phyloP scores from a whole-genome alignment of 139 green algal species.

The Pseudopediastrum boryanum region DNA sequence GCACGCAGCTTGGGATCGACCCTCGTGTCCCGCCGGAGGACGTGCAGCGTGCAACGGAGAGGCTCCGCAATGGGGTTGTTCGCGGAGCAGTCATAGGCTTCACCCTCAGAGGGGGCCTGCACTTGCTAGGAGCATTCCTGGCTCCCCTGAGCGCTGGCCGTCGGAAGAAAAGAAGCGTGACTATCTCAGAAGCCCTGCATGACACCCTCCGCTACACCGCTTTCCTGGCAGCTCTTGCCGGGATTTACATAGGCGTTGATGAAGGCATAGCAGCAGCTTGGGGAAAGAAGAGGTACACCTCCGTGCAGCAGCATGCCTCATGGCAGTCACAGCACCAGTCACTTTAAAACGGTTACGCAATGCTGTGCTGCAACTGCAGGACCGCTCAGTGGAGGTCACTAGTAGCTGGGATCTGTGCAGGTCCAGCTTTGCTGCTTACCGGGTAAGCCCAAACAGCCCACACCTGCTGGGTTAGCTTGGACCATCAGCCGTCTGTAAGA shows the following conservation, averaged over 20 bases:
- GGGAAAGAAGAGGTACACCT: constrained; percentile 70
- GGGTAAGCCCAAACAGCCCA: constrained; percentile 40
- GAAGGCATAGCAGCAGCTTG: constrained; percentile 72
- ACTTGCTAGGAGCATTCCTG: constrained; percentile 23
- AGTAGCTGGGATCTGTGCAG: constrained; percentile 80
- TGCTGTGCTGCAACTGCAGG: constrained; percentile 42
- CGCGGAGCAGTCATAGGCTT: constrained; percentile 26
- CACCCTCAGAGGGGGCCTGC: constrained; percentile 33
- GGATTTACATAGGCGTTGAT: constrained; percentile 74
- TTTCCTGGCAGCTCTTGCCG: constrained; percentile 73
- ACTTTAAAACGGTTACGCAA: not conserved
- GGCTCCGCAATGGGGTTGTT: constrained; percentile 4
- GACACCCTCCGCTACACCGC: constrained; percentile 74
- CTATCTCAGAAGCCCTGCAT: constrained; percentile 32
- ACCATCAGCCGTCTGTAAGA: too few species aligned
- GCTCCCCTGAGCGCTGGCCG: not conserved
- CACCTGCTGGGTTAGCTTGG: too few species aligned
- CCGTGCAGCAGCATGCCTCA: not conserved
- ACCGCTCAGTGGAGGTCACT: constrained; percentile 73
- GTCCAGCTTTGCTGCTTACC: constrained; percentile 76
- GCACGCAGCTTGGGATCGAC: too few species aligned
- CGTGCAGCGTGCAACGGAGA: constrained; percentile 15
- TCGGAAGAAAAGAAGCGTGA: constrained; percentile 14
- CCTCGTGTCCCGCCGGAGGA: too few species aligned
- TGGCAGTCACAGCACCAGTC: not conserved